Base-by-base conservation (phyloP, 768 basidiomycete species). In the Hemileccinum rubropunctum region DNA sequence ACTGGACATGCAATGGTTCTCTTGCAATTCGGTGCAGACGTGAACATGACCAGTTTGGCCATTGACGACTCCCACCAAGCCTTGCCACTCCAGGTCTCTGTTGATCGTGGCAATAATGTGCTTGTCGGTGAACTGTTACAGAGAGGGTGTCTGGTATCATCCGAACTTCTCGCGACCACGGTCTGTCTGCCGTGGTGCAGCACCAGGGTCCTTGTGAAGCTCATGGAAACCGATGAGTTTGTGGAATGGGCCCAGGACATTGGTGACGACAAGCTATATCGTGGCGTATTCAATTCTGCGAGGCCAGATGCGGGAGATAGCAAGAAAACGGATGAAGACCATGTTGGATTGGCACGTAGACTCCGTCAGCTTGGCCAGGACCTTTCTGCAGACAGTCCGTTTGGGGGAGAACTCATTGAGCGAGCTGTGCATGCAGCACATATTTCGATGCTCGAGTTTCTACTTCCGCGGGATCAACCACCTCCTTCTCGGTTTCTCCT, bases 131-230 rank as follows among this genome's bases (percentile, higher is more conserved):
- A 33, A 37, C 44, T 51, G 5, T 23, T 51, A 21, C 30, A 12
- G 2, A 33, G 14, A 23, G 38, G 50, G 17, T 37, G 50, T 13
- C 1, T 35, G 7, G 23, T 51, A 4, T 15, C 50, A 12, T n/a
- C 27, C 1, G 17, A 40, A 12, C n/a, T 45, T 11, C 20, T 51
- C 8, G 3, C 43, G 7, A 39, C 43, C 4, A 37, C 38, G 4
- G 26, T 40, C 15, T 51, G 50, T 15, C 39, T 51, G 38, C 44
- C 50, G 1, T 51, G 50, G 50, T 45, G 50, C 8, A 51, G 28
- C 28, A 27, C 38, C 1, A 38, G 32, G 3, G 44, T 51, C 9
- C 44, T 51, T 14, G 32, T 34, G 9, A 45, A 40, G 5, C 43
- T 51, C 1, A 9, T 45, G 15, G 30, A 51, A 18, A 51, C 44